Evolutionary conservation across 139 green algal genomes (phyloP).

Genomic region (Zygnema circumcarinatum): DNA sequence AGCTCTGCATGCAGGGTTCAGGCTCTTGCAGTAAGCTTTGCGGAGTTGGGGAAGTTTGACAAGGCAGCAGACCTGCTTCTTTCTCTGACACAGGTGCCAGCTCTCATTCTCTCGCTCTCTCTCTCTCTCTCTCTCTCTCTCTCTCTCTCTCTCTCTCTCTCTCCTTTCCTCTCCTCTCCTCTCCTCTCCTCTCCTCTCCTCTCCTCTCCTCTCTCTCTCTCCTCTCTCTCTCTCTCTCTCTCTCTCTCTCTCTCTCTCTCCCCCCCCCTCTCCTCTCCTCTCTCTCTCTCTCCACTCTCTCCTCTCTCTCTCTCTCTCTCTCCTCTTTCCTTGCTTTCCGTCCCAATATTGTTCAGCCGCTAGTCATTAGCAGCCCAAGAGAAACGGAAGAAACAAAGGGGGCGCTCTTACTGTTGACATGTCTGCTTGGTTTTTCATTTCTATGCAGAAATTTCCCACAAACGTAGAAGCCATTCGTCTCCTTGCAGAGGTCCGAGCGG

Average conservation of each 20-base stretch:
- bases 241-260: background rate
- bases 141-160: background rate
- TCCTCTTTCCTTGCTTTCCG: background rate
- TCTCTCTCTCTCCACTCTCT: no score
- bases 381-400: no score
- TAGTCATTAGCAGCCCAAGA: no score
- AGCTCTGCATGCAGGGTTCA: background rate
- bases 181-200: background rate
- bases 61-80: constrained; percentile 22
- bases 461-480: constrained; percentile 28
- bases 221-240: background rate
- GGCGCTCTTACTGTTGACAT: no score
- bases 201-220: background rate
- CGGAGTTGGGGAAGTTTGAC: constrained; percentile 39
- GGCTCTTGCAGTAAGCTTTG: constrained; percentile 36
- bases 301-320: no score
- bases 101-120: background rate
- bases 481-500: constrained; percentile 26
- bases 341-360: no score
- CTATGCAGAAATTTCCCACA: background rate
- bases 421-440: no score
- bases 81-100: constrained; percentile 10
- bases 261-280: no score
- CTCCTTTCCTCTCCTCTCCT: background rate
- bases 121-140: background rate